Base-by-base conservation (phyloP, 306 rosid species). In the Quercus cerris region DNA sequence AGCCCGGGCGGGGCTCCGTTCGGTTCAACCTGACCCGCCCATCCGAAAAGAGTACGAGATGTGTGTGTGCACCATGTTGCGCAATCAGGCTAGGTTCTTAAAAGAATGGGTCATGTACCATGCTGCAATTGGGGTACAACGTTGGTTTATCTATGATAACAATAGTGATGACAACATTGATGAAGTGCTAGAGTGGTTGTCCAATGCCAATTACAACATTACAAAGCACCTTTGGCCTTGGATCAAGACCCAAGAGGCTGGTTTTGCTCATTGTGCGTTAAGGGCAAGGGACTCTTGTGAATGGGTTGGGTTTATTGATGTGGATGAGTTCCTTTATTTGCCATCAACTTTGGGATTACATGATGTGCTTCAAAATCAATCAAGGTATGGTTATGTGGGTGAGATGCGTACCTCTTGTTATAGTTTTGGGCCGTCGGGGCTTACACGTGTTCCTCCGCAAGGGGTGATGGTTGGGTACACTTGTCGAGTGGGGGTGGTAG, bases 51-150 rank as follows among this genome's bases (percentile, higher is more conserved):
- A 44, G 27, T 86, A 90, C 18, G 70, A 59, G 13, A 35, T 92
- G 54, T 94, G 98, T 25, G 68, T 90, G 2, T 94, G 98, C 85
- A 90, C 97, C 56, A 90, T 94, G 98, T 76, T 92, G 5, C 81
- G 96, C 17, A 92, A 92, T 54, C 96, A 94, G 46, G 98, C 92
- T 1, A 83, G 86, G 20, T 94, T 94, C 80, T 33, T 92, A 4
- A 92, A 76, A 77, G 98, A 94, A 78, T 92, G 98, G 97, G 79
- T 94, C 0, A 88, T 89, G 83, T 94, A 92, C 89, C 98, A 94
- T n/a, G 28, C 90, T 25, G 73, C 17, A 33, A 86, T 92, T 0
- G 98, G 97, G 0, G 93, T 94, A 1, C 81, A 90, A 35, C 89
- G 91, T 0, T 94, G 94, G 97, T 94, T 88, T 56, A 82, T 92